A percentile compares a stretch with the other conserved stretches of the same genome.
Conservation (phyloP, 2,329 filamentous ascomycete species). For the Exophiala dermatitidis region DNA sequence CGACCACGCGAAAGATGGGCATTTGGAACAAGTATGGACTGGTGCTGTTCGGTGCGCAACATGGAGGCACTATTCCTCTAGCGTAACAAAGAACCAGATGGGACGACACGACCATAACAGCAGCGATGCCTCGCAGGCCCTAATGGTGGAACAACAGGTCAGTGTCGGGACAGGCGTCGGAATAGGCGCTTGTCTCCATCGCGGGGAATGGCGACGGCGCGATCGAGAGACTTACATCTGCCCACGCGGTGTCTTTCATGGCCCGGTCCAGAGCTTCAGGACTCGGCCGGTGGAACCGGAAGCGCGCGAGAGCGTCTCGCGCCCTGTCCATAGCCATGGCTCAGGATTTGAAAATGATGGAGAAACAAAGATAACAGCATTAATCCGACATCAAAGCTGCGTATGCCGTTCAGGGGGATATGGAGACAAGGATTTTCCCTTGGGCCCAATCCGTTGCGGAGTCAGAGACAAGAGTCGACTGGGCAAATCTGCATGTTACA, state of each 20-base stretch:
- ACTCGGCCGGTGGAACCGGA: slow-evolving; percentile 3
- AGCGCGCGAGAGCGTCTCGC: neutral
- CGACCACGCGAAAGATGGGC: slow-evolving; percentile 52
- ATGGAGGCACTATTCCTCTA: slow-evolving; percentile 44
- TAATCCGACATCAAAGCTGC: neutral
- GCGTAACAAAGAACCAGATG: slow-evolving; percentile 49
- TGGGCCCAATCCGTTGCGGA: neutral
- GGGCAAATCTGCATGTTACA: neutral
- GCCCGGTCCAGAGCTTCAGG: slow-evolving; percentile 19
- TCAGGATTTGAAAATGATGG: neutral
- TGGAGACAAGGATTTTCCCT: neutral
- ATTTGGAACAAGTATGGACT: slow-evolving; percentile 48
- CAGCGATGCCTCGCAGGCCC: slow-evolving; percentile 52
- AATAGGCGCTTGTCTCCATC: neutral
- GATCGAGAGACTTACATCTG: slow-evolving; percentile 23
- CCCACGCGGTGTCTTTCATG: slow-evolving; percentile 28
- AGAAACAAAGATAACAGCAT: neutral
- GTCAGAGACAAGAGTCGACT: neutral
- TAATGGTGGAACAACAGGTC: slow-evolving; percentile 26
- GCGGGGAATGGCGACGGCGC: neutral
- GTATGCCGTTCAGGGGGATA: neutral
- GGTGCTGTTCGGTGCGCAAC: slow-evolving; percentile 30
- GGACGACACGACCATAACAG: slow-evolving; percentile 49
- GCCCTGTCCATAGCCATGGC: slow-evolving; percentile 10
- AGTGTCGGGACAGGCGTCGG: neutral